Conservation (phyloP, 164 flowering plant species). For the Magnolia kwangsiensis region DNA sequence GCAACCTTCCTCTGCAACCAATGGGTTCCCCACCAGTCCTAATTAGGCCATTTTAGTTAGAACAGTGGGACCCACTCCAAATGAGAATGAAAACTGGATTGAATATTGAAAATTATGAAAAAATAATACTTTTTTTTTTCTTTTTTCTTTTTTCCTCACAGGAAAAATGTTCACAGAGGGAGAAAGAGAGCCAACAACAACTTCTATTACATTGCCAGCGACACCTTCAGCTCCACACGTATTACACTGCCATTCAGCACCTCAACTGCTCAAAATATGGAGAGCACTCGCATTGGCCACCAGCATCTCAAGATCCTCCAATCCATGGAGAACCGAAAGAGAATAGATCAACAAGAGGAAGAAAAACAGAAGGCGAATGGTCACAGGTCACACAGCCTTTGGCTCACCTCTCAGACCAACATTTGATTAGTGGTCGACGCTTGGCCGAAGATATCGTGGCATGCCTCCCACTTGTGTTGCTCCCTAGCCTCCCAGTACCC, state of each 20-base stretch:
- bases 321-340: not conserved
- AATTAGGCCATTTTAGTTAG: too few species aligned
- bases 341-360: not conserved
- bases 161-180: not conserved
- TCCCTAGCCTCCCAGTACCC: slow-evolving; percentile 94
- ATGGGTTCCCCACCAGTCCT: too few species aligned
- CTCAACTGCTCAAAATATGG: slow-evolving; percentile 9
- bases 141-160: too few species aligned
- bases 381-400: not conserved
- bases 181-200: not conserved
- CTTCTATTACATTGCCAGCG: not conserved
- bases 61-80: not conserved
- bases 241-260: not conserved
- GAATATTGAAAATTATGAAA: not conserved
- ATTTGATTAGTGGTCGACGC: slow-evolving; percentile 39
- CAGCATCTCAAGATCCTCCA: not conserved
- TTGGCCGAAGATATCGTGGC: slow-evolving; percentile 78
- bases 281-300: not conserved
- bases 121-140: not conserved
- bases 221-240: not conserved
- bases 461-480: slow-evolving; percentile 52
- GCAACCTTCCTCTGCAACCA: too few species aligned
- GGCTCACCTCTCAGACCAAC: slow-evolving; percentile 14
- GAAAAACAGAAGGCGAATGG: not conserved
- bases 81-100: not conserved